phyloP scores from a whole-genome alignment of 208 protist genomes.

The Jaenimonas drosophilae region DNA sequence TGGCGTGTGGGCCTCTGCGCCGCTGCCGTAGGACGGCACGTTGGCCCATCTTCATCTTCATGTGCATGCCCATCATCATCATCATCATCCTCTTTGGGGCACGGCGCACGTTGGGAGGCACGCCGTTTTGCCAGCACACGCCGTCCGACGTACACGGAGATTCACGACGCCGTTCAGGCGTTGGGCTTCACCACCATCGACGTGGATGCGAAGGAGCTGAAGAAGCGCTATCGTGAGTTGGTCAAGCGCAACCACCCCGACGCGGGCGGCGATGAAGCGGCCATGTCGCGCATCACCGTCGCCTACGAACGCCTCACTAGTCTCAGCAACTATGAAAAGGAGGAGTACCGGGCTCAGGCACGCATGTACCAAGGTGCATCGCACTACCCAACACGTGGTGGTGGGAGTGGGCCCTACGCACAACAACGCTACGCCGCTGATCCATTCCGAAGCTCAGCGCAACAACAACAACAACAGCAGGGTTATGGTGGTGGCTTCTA shows the following conservation, averaged over 20 bases:
- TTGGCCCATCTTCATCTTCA: no score
- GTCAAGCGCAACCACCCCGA: conserved; percentile 72
- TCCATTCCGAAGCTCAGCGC: not conserved
- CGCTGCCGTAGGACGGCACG: no score
- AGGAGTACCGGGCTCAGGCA: conserved; percentile 43
- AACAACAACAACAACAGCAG: no score
- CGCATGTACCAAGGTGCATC: conserved; percentile 14
- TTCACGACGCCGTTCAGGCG: conserved; percentile 34
- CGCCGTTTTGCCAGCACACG: no score
- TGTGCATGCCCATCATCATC: no score
- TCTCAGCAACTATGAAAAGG: conserved; percentile 44
- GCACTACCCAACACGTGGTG: not conserved
- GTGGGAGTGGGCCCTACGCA: conserved; percentile 9
- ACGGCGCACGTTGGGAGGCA: no score
- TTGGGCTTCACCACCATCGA: conserved; percentile 25
- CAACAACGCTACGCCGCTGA: conserved; percentile 7
- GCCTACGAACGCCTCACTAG: conserved; percentile 48
- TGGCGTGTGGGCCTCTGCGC: no score
- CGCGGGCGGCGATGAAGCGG: conserved; percentile 51
- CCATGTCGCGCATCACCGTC: conserved; percentile 74
- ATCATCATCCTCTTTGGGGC: no score
- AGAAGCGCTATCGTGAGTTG: conserved; percentile 60
- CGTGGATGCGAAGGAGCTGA: conserved; percentile 24
- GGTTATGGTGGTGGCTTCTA: conserved; percentile 5
- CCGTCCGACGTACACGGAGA: conserved; percentile 42